A percentile compares a stretch with the other conserved stretches of the same genome.
These are phyloP conservation scores for Leccinum pallidistipes DNA, from an alignment of 1,284 basidiomycete species.

Conservation along the genomic window DNA sequence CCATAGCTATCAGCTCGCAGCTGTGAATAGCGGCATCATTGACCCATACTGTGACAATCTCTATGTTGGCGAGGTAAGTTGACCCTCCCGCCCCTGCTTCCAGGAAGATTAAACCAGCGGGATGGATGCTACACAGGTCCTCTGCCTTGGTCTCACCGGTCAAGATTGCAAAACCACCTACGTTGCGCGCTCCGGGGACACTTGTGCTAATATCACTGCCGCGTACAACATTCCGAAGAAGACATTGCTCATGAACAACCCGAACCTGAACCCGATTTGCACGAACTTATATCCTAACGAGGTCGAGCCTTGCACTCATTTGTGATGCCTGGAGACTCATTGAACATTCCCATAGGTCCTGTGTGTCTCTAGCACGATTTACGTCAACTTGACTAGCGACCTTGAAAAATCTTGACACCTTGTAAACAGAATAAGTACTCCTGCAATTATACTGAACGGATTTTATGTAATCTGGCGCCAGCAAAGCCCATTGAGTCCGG, in stretches of 20 bases:
- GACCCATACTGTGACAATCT: constrained; percentile 40
- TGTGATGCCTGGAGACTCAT: constrained; percentile 4
- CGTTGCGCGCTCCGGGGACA: constrained; percentile 40
- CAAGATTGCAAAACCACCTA: constrained; percentile 46
- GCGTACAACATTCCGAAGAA: constrained; percentile 37
- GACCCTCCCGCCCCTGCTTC: too few species aligned
- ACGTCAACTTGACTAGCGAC: constrained; percentile 18
- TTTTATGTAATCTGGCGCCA: neutral
- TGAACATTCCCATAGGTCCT: constrained; percentile 19
- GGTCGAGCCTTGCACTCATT: constrained; percentile 16
- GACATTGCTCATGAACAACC: constrained; percentile 55
- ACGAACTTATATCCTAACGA: constrained; percentile 48
- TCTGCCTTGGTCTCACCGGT: constrained; percentile 47
- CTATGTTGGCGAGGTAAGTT: constrained; percentile 30
- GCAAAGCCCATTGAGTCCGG: neutral
- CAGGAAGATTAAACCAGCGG: neutral
- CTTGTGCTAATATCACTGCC: constrained; percentile 40
- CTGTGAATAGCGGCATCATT: constrained; percentile 37
- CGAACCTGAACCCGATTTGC: constrained; percentile 49
- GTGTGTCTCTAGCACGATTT: constrained; percentile 27
- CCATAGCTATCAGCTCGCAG: constrained; percentile 42
- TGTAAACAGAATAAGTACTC: too few species aligned
- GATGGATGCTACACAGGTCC: constrained; percentile 9
- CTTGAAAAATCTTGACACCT: constrained; percentile 5
- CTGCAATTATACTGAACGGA: neutral